These are phyloP conservation scores for Plasmodium blacklocki DNA, from an alignment of 169 alveolate genomes.

Conservation along the genomic window DNA sequence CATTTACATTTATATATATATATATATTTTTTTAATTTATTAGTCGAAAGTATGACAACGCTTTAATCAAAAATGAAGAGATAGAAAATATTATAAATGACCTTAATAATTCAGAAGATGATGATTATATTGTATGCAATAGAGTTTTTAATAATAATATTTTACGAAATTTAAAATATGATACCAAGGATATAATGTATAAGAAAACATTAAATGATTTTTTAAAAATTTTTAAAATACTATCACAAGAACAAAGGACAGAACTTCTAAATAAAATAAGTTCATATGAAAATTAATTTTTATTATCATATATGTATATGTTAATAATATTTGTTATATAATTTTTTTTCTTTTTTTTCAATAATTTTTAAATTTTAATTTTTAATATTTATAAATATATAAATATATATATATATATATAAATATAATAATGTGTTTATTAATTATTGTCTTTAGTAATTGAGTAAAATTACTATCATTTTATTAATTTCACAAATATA, in stretches of 20 bases:
- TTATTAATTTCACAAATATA: background rate
- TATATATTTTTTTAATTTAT: slow-evolving; percentile 1
- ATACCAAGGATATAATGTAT: slow-evolving; percentile 12
- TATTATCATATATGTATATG: background rate
- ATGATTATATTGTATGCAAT: slow-evolving; percentile 60
- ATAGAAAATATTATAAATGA: slow-evolving; percentile 23
- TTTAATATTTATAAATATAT: background rate
- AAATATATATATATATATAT: background rate
- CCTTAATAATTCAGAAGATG: slow-evolving; percentile 18
- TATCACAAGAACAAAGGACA: slow-evolving; percentile 19
- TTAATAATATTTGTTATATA: background rate
- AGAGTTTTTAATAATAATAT: slow-evolving; percentile 37
- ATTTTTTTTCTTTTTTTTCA: slow-evolving; percentile 7
- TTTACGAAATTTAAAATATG: slow-evolving; percentile 17
- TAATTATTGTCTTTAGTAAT: background rate
- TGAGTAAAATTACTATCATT: background rate
- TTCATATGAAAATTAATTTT: slow-evolving; percentile 14
- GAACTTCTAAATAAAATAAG: slow-evolving; percentile 49
- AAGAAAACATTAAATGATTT: slow-evolving; percentile 30
- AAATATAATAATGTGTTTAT: background rate
- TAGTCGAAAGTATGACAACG: slow-evolving; percentile 33
- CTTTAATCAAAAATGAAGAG: slow-evolving; percentile 33
- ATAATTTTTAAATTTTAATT: background rate
- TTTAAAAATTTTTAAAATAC: slow-evolving; percentile 27
- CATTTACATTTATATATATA: background rate